Percentiles rank a stretch among this genome's conserved stretches.
Evolutionary conservation across 441 rosid species (phyloP).

Genomic region (Populus hybrid): DNA sequence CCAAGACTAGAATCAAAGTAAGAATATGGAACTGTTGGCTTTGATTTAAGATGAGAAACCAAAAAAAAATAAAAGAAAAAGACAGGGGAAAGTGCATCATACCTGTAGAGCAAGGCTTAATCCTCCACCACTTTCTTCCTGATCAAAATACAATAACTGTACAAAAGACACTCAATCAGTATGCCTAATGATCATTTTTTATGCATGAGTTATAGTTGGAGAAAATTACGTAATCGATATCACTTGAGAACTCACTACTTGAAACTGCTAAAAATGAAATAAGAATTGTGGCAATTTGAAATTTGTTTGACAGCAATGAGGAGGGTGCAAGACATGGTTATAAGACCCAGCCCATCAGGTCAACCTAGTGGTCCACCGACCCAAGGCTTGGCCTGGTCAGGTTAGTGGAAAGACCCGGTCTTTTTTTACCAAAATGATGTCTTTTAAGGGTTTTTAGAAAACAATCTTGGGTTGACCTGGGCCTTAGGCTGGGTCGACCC

Average conservation of each 20-base stretch:
- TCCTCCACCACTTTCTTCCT: slow-evolving; percentile 76
- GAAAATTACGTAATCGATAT: neutral
- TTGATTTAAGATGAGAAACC: neutral
- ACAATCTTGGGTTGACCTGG: no score
- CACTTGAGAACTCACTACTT: neutral
- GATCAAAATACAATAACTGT: slow-evolving; percentile 91
- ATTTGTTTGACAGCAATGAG: neutral
- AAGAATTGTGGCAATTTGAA: neutral
- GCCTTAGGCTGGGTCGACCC: no score
- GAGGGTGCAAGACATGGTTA: neutral
- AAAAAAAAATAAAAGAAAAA: neutral
- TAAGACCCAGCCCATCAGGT: no score
- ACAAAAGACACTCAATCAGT: slow-evolving; percentile 30
- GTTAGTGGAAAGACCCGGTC: no score
- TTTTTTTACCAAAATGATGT: no score
- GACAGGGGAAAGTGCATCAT: slow-evolving; percentile 3
- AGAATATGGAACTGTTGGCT: neutral
- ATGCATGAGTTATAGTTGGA: neutral
- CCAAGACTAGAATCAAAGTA: neutral
- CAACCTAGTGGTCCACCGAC: no score
- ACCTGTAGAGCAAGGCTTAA: slow-evolving; percentile 93
- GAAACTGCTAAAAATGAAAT: neutral
- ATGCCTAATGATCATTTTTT: neutral
- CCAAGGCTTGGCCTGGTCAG: no score
- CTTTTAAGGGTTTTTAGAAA: no score